phyloP scores from a whole-genome alignment of 1,284 basidiomycete genomes.

The Prillingera fragicola region DNA sequence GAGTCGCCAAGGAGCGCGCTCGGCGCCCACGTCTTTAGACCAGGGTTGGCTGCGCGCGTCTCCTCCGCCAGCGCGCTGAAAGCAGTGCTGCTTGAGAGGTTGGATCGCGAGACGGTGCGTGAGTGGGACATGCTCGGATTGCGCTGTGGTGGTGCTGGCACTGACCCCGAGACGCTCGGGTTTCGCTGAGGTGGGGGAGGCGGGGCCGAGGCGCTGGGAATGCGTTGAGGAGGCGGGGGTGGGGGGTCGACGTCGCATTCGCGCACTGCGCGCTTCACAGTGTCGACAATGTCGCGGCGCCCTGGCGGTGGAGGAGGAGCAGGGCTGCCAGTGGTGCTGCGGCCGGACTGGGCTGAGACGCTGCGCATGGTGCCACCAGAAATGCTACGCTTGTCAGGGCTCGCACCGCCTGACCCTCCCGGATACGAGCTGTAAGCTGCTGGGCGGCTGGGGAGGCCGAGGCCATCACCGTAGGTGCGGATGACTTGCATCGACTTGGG shows the following conservation, averaged over 20 bases:
- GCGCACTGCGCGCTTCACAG: slow-evolving; percentile 12
- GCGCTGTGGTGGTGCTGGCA: no score
- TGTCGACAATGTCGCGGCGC: slow-evolving; percentile 11
- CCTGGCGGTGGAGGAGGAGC: neutral
- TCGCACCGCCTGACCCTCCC: neutral
- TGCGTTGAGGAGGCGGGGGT: slow-evolving; percentile 10
- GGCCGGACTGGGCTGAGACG: no score
- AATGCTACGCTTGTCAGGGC: no score
- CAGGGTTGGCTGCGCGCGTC: slow-evolving; percentile 8
- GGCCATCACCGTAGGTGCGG: slow-evolving; percentile 2
- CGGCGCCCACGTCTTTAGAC: slow-evolving; percentile 10
- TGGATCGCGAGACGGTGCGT: neutral
- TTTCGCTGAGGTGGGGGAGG: no score
- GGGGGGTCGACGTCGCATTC: slow-evolving; percentile 13
- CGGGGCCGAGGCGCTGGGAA: neutral
- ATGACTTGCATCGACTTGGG: slow-evolving; percentile 14
- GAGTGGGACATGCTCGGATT: no score
- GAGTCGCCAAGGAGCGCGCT: slow-evolving; percentile 5
- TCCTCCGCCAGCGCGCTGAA: slow-evolving; percentile 7
- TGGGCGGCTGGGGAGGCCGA: no score
- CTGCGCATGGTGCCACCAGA: no score
- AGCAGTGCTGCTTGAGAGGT: neutral
- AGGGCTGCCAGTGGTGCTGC: neutral
- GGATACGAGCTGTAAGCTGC: no score
- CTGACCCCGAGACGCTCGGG: no score